These are phyloP conservation scores for Arthrinium puccinioides DNA, from an alignment of 2,329 filamentous ascomycete genomes.

Conservation along the genomic window DNA sequence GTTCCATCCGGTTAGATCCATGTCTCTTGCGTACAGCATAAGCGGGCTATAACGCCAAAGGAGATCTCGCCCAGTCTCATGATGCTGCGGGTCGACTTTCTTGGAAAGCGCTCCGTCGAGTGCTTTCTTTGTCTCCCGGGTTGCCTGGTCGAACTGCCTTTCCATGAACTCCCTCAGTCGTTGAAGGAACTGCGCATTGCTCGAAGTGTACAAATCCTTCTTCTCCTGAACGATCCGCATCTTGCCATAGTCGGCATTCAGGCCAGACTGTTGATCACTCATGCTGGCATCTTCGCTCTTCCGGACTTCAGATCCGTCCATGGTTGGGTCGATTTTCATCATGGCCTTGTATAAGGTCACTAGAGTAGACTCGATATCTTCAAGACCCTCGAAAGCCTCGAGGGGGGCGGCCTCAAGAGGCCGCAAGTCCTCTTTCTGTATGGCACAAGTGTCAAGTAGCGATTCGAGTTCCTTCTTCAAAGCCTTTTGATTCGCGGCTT, in stretches of 20 bases:
- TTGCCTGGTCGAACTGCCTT: constrained; percentile 69
- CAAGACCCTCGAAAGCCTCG: constrained; percentile 61
- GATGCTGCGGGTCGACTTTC: constrained; percentile 64
- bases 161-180: constrained; percentile 78
- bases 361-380: constrained; percentile 70
- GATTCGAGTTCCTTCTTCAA: constrained; percentile 84
- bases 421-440: constrained; percentile 68
- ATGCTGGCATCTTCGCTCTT: constrained; percentile 42
- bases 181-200: constrained; percentile 69
- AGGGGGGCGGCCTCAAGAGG: constrained; percentile 68
- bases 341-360: constrained; percentile 86
- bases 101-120: constrained; percentile 53
- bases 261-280: constrained; percentile 38
- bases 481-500: constrained; percentile 93
- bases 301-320: constrained; percentile 45
- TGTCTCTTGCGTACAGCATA: constrained; percentile 80
- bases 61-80: constrained; percentile 62
- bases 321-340: constrained; percentile 82
- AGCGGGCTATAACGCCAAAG: constrained; percentile 86
- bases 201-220: constrained; percentile 77
- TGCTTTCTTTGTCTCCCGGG: constrained; percentile 60
- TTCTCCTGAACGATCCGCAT: constrained; percentile 96
- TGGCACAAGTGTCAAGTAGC: constrained; percentile 85
- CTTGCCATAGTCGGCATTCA: constrained; percentile 70
- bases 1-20: constrained; percentile 77